phyloP scores from a whole-genome alignment of 176 grass and related monocot species.

The Coix lacrymajobi region DNA sequence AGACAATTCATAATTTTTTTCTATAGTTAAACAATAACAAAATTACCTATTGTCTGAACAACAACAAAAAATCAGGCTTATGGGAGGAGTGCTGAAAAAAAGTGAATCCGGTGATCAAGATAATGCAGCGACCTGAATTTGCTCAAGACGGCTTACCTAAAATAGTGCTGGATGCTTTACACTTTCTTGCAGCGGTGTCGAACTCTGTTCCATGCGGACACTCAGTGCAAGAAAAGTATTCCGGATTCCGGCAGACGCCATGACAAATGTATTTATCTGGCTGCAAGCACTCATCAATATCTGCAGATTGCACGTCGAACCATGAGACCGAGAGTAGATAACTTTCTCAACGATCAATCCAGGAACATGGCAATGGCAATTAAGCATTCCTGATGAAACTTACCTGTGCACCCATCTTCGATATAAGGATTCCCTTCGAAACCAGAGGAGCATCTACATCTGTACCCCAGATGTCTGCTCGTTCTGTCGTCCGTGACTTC shows the following conservation, averaged over 20 bases:
- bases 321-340: neutral
- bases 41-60: neutral
- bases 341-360: neutral
- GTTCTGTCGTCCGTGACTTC: slow-evolving; percentile 10
- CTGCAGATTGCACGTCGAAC: neutral
- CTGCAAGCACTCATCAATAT: slow-evolving; percentile 27
- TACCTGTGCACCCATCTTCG: slow-evolving; percentile 24
- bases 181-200: neutral
- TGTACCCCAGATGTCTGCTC: slow-evolving; percentile 2
- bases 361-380: neutral
- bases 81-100: neutral
- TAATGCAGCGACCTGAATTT: neutral
- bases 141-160: neutral
- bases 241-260: slow-evolving; percentile 23
- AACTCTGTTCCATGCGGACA: slow-evolving; percentile 24
- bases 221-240: neutral
- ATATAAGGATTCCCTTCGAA: slow-evolving; percentile 48
- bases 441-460: slow-evolving; percentile 23
- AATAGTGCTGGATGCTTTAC: neutral
- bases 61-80: no score
- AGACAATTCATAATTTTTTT: neutral
- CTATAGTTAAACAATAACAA: neutral
- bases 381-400: neutral
- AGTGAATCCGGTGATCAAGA: neutral
- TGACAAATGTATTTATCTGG: slow-evolving; percentile 5